A percentile compares a stretch with the other conserved stretches of the same genome.
Conservation (phyloP, 1,284 basidiomycete species). For the Moesziomyces globuligerus region DNA sequence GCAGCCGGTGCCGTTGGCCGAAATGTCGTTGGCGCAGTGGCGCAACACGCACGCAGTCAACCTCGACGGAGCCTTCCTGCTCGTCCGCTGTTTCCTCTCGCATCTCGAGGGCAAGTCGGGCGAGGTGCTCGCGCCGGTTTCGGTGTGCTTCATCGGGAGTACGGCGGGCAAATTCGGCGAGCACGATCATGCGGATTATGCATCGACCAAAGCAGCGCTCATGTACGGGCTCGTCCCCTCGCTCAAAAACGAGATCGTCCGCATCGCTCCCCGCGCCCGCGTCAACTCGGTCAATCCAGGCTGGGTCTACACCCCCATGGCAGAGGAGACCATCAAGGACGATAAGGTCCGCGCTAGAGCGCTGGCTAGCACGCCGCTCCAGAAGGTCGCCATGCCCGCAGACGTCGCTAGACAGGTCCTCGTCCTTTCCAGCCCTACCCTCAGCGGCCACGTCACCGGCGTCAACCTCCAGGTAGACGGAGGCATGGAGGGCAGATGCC, state of each 20-base stretch:
- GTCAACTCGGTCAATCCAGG: constrained; percentile 80
- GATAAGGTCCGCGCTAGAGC: constrained; percentile 67
- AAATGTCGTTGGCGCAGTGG: constrained; percentile 77
- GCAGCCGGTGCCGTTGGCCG: constrained; percentile 71
- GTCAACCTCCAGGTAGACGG: constrained; percentile 78
- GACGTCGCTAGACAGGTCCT: constrained; percentile 78
- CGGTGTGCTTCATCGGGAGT: constrained; percentile 77
- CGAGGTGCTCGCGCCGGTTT: constrained; percentile 71
- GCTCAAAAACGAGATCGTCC: constrained; percentile 82
- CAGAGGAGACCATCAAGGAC: constrained; percentile 70
- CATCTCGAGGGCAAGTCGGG: constrained; percentile 70
- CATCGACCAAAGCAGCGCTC: constrained; percentile 71
- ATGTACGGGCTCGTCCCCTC: constrained; percentile 78
- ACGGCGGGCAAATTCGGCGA: constrained; percentile 80
- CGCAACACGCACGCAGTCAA: constrained; percentile 75
- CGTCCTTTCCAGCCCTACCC: constrained; percentile 73
- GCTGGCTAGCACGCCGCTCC: constrained; percentile 75
- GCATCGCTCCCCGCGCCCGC: constrained; percentile 76
- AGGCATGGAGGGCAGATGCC: constrained; percentile 77
- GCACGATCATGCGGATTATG: constrained; percentile 68
- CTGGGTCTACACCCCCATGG: constrained; percentile 77
- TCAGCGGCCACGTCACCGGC: constrained; percentile 79
- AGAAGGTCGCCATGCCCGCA: constrained; percentile 75
- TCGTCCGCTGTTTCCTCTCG: constrained; percentile 74
- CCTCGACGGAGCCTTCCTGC: constrained; percentile 75